Evolutionary conservation across 768 basidiomycete genomes (phyloP), one percentile per base, ranked within the genome.

Genomic region (Amyloporia xantha): DNA sequence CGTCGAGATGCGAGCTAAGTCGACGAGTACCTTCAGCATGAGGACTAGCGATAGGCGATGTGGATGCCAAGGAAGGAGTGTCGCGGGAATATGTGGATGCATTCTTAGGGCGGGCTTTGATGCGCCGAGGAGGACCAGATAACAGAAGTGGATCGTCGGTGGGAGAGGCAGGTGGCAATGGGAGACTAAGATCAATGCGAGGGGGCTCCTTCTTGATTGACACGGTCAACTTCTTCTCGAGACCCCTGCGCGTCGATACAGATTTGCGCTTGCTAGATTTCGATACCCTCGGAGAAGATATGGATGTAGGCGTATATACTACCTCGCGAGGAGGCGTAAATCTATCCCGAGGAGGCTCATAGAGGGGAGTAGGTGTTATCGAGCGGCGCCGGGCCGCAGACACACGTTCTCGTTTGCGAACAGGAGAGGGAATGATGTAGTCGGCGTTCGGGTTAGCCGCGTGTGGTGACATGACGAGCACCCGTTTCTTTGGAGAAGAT

Each of bases 81-180:
- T 67, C 59, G n/a, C 68, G 69, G 17, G 69, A 54, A 41, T 67
- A 53, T 6, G 59, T 30, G 10, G 65, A 54, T 48, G 60, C 20
- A 60, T 62, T 40, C 27, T 48, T 53, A 9, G 26, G 19, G 20
- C 46, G 54, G 3, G 41, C 44, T 24, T 45, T 50, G 2, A 46
- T 52, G 9, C 43, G 41, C 28, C 42, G 46, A n/a, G 68, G 58
- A 10, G 69, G 68, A 2, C 73, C 78, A 39, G 72, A 74, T 24
- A 90, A 70, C 2, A 90, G 67, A 0, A 90, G 62, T 0, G 87
- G 87, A 56, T 90, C 87, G 30, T 90, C 87, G 1, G 78, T 78
- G 2, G 87, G 87, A 46, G 84, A 86, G 0, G 84, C 71, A 1
- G 87, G 88, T 6, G 83, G 79, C 56, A 79, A 72, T 3, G 81